Percentiles rank a stretch among this genome's conserved stretches.
Evolutionary conservation across 2,329 filamentous ascomycete genomes (phyloP).

Genomic region (Didymella exigua): DNA sequence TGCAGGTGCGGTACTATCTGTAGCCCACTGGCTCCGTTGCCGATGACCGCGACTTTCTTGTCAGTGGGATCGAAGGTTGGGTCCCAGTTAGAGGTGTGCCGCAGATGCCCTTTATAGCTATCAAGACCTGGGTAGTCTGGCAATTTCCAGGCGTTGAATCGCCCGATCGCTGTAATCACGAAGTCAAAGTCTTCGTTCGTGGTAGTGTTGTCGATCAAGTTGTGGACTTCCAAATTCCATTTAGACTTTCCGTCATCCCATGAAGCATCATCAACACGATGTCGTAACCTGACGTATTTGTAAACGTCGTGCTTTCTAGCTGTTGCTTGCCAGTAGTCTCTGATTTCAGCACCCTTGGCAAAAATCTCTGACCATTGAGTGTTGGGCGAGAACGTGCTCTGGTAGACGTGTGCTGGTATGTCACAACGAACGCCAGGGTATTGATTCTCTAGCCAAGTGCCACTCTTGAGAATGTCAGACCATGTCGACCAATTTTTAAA

Average conservation of each 20-base stretch:
- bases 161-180: constrained; percentile 46
- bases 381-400: constrained; percentile 52
- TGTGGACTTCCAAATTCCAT: constrained; percentile 64
- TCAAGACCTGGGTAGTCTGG: constrained; percentile 40
- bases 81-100: constrained; percentile 43
- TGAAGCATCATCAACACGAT: constrained; percentile 45
- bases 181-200: constrained; percentile 34
- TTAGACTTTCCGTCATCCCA: constrained; percentile 54
- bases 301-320: constrained; percentile 50
- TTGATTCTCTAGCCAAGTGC: constrained; percentile 47
- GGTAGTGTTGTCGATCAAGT: constrained; percentile 53
- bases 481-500: background rate
- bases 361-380: constrained; percentile 53
- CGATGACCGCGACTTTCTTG: constrained; percentile 67
- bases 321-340: constrained; percentile 49
- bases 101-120: constrained; percentile 35
- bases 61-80: constrained; percentile 56
- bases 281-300: constrained; percentile 47
- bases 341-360: constrained; percentile 49
- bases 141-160: constrained; percentile 42
- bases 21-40: constrained; percentile 68
- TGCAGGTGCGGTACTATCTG: constrained; percentile 67
- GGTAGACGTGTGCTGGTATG: constrained; percentile 48
- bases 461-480: constrained; percentile 22
- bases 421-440: constrained; percentile 45